Evolutionary conservation across 306 rosid genomes (phyloP).

Genomic region (Lathyrus tuberosus): DNA sequence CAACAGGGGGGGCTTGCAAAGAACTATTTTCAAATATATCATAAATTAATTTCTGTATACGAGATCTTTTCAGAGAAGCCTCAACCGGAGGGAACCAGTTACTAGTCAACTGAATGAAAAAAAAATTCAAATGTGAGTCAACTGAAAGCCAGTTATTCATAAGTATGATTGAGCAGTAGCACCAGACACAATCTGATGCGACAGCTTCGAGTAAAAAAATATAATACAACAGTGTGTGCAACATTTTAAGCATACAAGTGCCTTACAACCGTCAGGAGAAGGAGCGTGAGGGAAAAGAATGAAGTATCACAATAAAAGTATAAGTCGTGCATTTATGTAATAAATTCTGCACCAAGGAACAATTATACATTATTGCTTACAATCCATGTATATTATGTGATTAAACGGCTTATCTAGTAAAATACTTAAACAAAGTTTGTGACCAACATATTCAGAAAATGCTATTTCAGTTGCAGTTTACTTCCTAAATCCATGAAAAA

Average conservation of each 20-base stretch:
- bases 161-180: background rate
- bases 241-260: background rate
- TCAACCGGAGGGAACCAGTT: slow-evolving; percentile 74
- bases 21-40: slow-evolving; percentile 49
- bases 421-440: slow-evolving; percentile 2
- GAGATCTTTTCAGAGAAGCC: slow-evolving; percentile 68
- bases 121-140: slow-evolving; percentile 30
- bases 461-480: slow-evolving; percentile 3
- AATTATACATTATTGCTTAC: slow-evolving; percentile 5
- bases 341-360: slow-evolving; percentile 2
- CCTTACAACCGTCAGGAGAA: background rate
- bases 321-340: background rate
- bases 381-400: background rate
- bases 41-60: slow-evolving; percentile 55
- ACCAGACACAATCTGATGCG: slow-evolving; percentile 23
- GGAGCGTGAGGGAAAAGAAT: background rate
- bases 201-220: background rate
- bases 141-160: slow-evolving; percentile 1
- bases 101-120: slow-evolving; percentile 52
- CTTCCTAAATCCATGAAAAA: slow-evolving; percentile 25
- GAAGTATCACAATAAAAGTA: background rate
- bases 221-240: slow-evolving; percentile 4
- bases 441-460: slow-evolving; percentile 19
- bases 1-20: slow-evolving; percentile 34
- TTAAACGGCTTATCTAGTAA: slow-evolving; percentile 15